Percentiles rank a stretch among this genome's conserved stretches.
These are phyloP conservation scores for Arachis stenosperma DNA, from an alignment of 306 rosid genomes.

Conservation along the genomic window DNA sequence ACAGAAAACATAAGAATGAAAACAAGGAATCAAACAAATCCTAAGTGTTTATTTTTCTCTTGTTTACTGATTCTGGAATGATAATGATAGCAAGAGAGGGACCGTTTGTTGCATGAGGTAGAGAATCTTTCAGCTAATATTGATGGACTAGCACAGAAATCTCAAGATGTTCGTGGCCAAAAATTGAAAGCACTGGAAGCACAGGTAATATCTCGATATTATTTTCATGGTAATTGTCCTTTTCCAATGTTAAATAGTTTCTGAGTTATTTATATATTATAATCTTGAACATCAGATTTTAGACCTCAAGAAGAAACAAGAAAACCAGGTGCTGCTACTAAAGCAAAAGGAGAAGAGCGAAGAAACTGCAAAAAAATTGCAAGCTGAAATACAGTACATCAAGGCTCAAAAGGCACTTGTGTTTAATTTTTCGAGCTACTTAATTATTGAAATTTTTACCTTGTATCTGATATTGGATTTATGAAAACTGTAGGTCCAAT, in stretches of 20 bases:
- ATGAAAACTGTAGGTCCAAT: too few relatives aligned
- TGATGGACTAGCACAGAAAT: slow-evolving; percentile 57
- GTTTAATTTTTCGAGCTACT: too few relatives aligned
- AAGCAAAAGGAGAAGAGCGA: slow-evolving; percentile 84
- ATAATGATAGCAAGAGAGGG: slow-evolving; percentile 72
- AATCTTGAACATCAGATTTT: slow-evolving; percentile 58
- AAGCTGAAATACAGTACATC: slow-evolving; percentile 48
- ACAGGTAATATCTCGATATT: slow-evolving; percentile 55
- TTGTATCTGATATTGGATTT: too few relatives aligned
- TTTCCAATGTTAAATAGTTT: slow-evolving; percentile 4
- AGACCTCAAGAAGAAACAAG: slow-evolving; percentile 80
- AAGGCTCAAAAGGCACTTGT: too few relatives aligned
- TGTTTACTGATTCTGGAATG: slow-evolving; percentile 40
- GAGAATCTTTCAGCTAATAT: slow-evolving; percentile 65
- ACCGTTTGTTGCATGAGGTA: slow-evolving; percentile 68
- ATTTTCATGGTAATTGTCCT: slow-evolving; percentile 34
- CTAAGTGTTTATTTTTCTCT: slow-evolving; percentile 24
- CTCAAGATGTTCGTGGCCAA: slow-evolving; percentile 17
- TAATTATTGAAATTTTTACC: too few relatives aligned
- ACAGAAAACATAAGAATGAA: too few relatives aligned
- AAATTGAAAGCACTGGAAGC: slow-evolving; percentile 65
- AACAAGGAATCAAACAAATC: neutral
- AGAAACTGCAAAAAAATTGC: slow-evolving; percentile 77
- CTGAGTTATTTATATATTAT: neutral
- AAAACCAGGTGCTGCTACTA: slow-evolving; percentile 72